Evolutionary conservation across 108 stramenopile genomes (phyloP).

Genomic region (Skeletonema tropicum): DNA sequence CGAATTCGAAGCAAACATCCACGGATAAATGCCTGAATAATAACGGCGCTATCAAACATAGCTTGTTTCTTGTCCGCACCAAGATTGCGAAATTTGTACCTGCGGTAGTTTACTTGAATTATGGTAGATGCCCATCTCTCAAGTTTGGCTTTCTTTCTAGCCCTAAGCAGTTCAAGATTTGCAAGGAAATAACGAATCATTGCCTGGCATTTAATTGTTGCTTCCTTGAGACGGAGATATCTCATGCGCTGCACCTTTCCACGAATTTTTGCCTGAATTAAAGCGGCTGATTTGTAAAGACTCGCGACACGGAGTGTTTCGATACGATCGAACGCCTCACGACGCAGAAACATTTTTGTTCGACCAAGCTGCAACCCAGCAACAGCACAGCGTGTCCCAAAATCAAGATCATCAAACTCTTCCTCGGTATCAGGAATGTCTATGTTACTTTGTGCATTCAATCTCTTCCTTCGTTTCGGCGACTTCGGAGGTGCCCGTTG

Average conservation of each 20-base stretch:
- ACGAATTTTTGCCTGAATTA: constrained; percentile 59
- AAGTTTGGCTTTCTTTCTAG: constrained; percentile 21
- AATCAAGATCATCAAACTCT: constrained; percentile 42
- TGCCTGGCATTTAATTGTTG: constrained; percentile 49
- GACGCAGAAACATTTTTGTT: constrained; percentile 65
- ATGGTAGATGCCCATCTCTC: constrained; percentile 44
- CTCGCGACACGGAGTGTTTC: constrained; percentile 46
- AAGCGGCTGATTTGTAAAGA: constrained; percentile 43
- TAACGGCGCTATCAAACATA: constrained; percentile 51
- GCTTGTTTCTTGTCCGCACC: constrained; percentile 36
- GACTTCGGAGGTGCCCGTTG: neutral
- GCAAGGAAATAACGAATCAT: constrained; percentile 49
- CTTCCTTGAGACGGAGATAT: constrained; percentile 51
- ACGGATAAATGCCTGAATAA: constrained; percentile 67
- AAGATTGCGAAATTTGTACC: constrained; percentile 41
- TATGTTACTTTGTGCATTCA: constrained; percentile 49
- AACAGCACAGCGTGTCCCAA: constrained; percentile 51
- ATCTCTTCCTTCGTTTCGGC: constrained; percentile 38
- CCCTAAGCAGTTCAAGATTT: constrained; percentile 39
- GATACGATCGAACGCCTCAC: constrained; percentile 58
- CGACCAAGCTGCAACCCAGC: constrained; percentile 60
- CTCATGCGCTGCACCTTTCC: constrained; percentile 26
- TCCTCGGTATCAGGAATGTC: constrained; percentile 44
- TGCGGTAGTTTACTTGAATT: constrained; percentile 48
- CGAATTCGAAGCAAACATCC: constrained; percentile 45